Conservation (phyloP, 2,329 filamentous ascomycete genomes). For the Chaetothyriales sp. region DNA sequence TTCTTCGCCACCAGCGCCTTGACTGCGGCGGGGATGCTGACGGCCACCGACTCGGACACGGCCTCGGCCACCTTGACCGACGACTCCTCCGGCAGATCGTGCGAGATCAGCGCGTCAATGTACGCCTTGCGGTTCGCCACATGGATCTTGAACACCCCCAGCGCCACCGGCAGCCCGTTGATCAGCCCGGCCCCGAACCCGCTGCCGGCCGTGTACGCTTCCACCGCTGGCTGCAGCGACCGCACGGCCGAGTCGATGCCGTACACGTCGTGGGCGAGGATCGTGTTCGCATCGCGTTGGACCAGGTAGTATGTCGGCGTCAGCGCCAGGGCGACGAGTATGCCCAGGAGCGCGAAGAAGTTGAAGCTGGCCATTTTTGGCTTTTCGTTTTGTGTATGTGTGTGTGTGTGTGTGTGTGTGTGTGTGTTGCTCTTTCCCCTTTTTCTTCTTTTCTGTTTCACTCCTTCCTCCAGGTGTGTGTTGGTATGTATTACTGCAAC, state of each 20-base stretch:
- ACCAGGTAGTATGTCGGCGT: neutral
- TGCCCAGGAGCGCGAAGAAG: neutral
- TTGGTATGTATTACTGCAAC: too few species aligned
- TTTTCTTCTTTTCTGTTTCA: neutral
- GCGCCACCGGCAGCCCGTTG: neutral
- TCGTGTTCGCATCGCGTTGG: neutral
- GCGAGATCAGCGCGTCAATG: neutral
- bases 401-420: neutral
- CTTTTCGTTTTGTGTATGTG: neutral
- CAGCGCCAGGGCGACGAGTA: neutral
- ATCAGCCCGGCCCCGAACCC: neutral
- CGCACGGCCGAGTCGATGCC: neutral
- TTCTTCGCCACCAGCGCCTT: neutral
- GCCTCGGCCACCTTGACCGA: neutral
- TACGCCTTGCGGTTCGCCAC: neutral
- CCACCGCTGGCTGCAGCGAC: neutral
- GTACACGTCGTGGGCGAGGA: neutral
- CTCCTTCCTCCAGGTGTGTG: too few species aligned
- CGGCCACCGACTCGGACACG: neutral
- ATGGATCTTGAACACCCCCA: neutral
- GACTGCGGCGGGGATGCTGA: neutral
- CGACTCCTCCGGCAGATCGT: neutral
- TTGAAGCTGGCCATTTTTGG: neutral
- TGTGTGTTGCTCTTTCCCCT: neutral
- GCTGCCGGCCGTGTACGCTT: neutral